Conservation (phyloP, 352 stramenopile species). For the Phytophthora boehmeriae region DNA sequence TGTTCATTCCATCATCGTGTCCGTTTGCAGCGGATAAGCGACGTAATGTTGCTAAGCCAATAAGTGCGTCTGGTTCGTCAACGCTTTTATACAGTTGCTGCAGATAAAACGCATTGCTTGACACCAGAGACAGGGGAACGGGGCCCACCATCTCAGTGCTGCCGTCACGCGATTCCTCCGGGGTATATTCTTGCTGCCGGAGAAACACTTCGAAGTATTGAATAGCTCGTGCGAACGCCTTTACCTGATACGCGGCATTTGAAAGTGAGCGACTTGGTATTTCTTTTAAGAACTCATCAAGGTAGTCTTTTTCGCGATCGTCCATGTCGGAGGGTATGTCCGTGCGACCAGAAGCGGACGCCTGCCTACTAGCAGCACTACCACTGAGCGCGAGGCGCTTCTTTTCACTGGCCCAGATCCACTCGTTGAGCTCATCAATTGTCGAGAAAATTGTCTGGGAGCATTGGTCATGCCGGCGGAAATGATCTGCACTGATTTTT, state of each 20-base stretch:
- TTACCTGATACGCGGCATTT: constrained; percentile 70
- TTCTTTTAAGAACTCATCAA: constrained; percentile 78
- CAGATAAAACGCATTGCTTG: constrained; percentile 69
- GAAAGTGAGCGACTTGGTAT: constrained; percentile 73
- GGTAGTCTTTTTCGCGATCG: constrained; percentile 78
- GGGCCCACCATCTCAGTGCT: constrained; percentile 32
- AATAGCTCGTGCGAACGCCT: constrained; percentile 71
- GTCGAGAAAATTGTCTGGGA: constrained; percentile 87
- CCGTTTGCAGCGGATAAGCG: constrained; percentile 54
- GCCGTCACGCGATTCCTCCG: constrained; percentile 21
- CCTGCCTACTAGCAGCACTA: constrained; percentile 50
- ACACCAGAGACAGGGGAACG: constrained; percentile 53
- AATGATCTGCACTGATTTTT: constrained; percentile 56
- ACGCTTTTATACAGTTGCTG: constrained; percentile 82
- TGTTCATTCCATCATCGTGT: constrained; percentile 35
- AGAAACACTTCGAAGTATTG: constrained; percentile 81
- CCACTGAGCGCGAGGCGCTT: constrained; percentile 69
- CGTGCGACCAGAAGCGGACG: constrained; percentile 40
- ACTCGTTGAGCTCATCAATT: constrained; percentile 89
- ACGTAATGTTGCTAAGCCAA: constrained; percentile 61
- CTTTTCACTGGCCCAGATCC: constrained; percentile 87
- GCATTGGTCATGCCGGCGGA: constrained; percentile 85
- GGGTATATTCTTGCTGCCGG: constrained; percentile 51
- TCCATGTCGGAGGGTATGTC: constrained; percentile 61
- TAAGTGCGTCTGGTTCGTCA: constrained; percentile 72